phyloP scores from a whole-genome alignment of 208 protist species.

The Porcisia deanei region DNA sequence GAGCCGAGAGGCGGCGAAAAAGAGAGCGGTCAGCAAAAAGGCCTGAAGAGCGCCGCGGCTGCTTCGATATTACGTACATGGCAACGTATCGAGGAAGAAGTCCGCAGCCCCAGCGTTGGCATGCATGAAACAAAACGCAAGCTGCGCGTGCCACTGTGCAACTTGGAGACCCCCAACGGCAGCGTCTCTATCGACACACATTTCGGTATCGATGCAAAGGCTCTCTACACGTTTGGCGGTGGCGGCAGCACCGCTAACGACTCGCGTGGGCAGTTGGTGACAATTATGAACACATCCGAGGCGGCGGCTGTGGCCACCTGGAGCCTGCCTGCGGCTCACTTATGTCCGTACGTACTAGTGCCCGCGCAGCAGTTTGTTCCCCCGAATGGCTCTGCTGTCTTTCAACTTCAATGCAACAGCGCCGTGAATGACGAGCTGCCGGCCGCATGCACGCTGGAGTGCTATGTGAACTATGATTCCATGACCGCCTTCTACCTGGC shows the following conservation, averaged over 20 bases:
- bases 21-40: not conserved
- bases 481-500: slow-evolving; percentile 87
- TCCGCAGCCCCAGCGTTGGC: slow-evolving; percentile 13
- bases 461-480: slow-evolving; percentile 88
- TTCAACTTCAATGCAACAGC: slow-evolving; percentile 25
- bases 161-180: slow-evolving; percentile 19
- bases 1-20: not conserved
- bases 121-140: slow-evolving; percentile 21
- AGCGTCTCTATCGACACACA: slow-evolving; percentile 20
- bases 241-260: not conserved
- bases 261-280: slow-evolving; percentile 38
- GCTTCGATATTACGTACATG: slow-evolving; percentile 17
- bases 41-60: not conserved
- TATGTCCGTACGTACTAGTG: slow-evolving; percentile 55
- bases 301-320: slow-evolving; percentile 60
- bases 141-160: slow-evolving; percentile 14
- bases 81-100: slow-evolving; percentile 30
- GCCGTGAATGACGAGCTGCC: slow-evolving; percentile 14
- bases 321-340: slow-evolving; percentile 45
- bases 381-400: slow-evolving; percentile 35
- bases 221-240: slow-evolving; percentile 24
- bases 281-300: slow-evolving; percentile 71
- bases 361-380: slow-evolving; percentile 63
- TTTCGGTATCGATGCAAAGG: slow-evolving; percentile 28
- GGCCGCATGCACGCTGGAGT: slow-evolving; percentile 65